Percentiles rank a stretch among this genome's conserved stretches.
Evolutionary conservation across 2,329 filamentous ascomycete genomes (phyloP).

Genomic region (Tolypocladium pustulatum): DNA sequence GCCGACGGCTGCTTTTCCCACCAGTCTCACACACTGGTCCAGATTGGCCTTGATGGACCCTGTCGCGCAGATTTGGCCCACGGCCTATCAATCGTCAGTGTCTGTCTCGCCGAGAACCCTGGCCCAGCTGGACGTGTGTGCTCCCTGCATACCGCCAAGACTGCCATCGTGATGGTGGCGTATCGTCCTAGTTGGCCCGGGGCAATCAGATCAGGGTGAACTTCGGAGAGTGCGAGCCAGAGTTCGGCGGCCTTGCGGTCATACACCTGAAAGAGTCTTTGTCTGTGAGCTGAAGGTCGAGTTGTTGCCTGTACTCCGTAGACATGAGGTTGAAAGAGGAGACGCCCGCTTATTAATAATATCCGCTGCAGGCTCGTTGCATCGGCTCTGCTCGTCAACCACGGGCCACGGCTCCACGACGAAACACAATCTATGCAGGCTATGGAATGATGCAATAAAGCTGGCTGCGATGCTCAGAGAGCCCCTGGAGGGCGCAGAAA

Average conservation of each 20-base stretch:
- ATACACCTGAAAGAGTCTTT: background rate
- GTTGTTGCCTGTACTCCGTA: background rate
- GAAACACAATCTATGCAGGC: too few species aligned
- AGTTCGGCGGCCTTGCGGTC: background rate
- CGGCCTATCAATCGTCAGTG: conserved; percentile 37
- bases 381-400: background rate
- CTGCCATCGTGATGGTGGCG: conserved; percentile 3
- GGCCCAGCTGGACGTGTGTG: background rate
- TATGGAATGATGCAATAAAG: too few species aligned
- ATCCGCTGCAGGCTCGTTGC: background rate
- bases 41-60: conserved; percentile 70
- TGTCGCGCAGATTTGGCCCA: conserved; percentile 85
- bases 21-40: conserved; percentile 60
- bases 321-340: background rate
- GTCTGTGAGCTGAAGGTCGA: background rate
- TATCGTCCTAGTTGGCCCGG: background rate
- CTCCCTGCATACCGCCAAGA: background rate
- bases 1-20: conserved; percentile 60
- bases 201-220: background rate
- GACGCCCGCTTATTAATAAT: background rate
- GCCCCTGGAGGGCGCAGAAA: too few species aligned
- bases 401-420: background rate
- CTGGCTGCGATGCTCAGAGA: too few species aligned
- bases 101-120: background rate
- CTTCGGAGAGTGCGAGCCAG: background rate